A percentile compares a stretch with the other conserved stretches of the same genome.
Conservation (phyloP, 805 yeast species). For the Hanseniaspora guilliermondii region DNA sequence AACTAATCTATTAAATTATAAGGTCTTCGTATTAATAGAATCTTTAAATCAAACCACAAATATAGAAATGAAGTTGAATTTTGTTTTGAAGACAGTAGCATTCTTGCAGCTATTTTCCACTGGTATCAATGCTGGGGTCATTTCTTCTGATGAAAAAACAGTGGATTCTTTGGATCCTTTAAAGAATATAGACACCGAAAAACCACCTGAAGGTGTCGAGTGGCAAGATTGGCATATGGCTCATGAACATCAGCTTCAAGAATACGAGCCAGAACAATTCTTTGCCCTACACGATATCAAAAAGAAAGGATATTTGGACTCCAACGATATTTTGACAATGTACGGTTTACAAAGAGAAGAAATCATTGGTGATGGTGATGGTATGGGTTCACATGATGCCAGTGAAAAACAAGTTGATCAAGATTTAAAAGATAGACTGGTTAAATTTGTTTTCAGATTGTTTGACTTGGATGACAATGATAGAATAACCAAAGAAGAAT, state of each 20-base stretch:
- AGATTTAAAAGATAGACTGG: slow-evolving; percentile 42
- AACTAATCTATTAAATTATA: no score
- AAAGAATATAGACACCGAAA: slow-evolving; percentile 27
- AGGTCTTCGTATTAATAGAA: no score
- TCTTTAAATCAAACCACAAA: background rate
- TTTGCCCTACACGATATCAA: slow-evolving; percentile 69
- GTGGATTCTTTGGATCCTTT: slow-evolving; percentile 16
- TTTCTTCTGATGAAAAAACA: slow-evolving; percentile 1
- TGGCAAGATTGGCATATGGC: slow-evolving; percentile 91
- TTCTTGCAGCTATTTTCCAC: background rate
- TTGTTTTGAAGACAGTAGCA: background rate
- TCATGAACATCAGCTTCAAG: slow-evolving; percentile 69
- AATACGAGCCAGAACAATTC: slow-evolving; percentile 60
- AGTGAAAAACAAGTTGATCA: slow-evolving; percentile 46
- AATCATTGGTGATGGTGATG: slow-evolving; percentile 79
- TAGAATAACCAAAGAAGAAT: slow-evolving; percentile 53
- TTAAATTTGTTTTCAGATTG: slow-evolving; percentile 40
- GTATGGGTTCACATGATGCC: slow-evolving; percentile 69
- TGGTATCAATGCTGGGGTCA: background rate
- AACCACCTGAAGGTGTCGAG: slow-evolving; percentile 40
- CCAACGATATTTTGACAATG: slow-evolving; percentile 56
- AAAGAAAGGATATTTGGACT: slow-evolving; percentile 43
- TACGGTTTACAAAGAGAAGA: slow-evolving; percentile 68
- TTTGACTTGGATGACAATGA: slow-evolving; percentile 61
- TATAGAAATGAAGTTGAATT: background rate